Conservation (phyloP, 345 rosid species). For the Eutrema heterophyllum region DNA sequence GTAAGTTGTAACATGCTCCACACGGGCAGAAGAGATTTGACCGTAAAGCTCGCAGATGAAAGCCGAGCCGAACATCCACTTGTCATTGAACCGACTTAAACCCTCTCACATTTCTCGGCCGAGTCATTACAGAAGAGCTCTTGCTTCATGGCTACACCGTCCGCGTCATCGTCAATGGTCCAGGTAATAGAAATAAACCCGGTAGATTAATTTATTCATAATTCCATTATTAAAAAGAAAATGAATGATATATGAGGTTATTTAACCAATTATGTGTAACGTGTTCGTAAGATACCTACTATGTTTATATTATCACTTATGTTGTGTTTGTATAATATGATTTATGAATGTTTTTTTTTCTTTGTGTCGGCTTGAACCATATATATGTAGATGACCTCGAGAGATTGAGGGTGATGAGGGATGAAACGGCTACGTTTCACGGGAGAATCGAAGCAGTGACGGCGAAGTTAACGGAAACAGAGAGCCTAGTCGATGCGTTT, state of each 20-base stretch:
- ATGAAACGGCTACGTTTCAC: not conserved
- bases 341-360: not conserved
- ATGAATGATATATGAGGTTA: not conserved
- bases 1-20: not conserved
- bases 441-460: slow-evolving; percentile 21
- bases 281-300: not conserved
- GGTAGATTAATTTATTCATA: not conserved
- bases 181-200: not conserved
- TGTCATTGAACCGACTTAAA: not conserved
- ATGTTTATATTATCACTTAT: not conserved
- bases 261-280: not conserved
- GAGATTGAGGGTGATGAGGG: slow-evolving; percentile 16
- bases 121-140: slow-evolving; percentile 49
- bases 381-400: not conserved
- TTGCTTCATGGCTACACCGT: slow-evolving; percentile 52
- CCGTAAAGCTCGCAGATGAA: not conserved
- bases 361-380: not conserved
- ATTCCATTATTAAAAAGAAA: not conserved
- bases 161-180: slow-evolving; percentile 36
- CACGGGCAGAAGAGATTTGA: not conserved
- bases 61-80: not conserved
- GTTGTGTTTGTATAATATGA: not conserved
- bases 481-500: slow-evolving; percentile 50
- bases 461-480: slow-evolving; percentile 45
- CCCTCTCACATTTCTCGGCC: slow-evolving; percentile 45